Evolutionary conservation across 2,329 filamentous ascomycete genomes (phyloP).

Genomic region (Ceratocystis harringtonii): DNA sequence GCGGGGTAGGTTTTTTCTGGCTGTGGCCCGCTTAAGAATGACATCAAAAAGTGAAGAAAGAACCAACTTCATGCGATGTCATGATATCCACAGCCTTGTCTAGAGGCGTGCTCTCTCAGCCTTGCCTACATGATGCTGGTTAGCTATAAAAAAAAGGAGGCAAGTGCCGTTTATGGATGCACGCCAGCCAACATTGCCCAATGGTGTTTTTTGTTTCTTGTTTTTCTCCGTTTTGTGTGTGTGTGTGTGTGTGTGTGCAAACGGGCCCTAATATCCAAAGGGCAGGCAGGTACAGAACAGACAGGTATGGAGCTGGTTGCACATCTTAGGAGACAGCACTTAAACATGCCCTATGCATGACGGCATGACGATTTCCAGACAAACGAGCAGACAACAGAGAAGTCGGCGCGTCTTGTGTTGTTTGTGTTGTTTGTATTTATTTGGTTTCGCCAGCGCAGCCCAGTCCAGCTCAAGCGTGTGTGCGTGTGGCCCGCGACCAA

Average conservation of each 20-base stretch:
- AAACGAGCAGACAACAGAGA: too few relatives aligned
- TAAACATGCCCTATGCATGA: not conserved
- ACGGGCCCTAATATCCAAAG: not conserved
- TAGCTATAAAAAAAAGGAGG: not conserved
- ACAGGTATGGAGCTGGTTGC: too few relatives aligned
- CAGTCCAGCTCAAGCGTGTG: not conserved
- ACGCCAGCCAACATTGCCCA: not conserved
- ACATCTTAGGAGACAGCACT: too few relatives aligned
- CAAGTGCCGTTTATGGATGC: not conserved
- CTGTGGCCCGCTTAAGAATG: not conserved
- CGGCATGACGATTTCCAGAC: too few relatives aligned
- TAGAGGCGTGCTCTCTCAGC: not conserved
- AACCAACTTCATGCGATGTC: not conserved
- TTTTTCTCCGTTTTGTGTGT: not conserved
- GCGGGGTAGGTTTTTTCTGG: not conserved
- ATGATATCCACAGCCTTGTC: not conserved
- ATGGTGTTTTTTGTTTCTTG: too few relatives aligned
- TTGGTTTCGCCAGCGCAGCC: not conserved
- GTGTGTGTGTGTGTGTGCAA: not conserved
- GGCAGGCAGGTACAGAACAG: not conserved
- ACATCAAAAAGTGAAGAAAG: conserved; percentile 1
- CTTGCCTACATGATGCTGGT: not conserved
- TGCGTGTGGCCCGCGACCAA: not conserved
- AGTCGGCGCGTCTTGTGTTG: not conserved
- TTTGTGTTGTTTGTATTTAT: not conserved